Conservation (phyloP, 2,329 filamentous ascomycete genomes). For the Sporothrix pseudoabietina region DNA sequence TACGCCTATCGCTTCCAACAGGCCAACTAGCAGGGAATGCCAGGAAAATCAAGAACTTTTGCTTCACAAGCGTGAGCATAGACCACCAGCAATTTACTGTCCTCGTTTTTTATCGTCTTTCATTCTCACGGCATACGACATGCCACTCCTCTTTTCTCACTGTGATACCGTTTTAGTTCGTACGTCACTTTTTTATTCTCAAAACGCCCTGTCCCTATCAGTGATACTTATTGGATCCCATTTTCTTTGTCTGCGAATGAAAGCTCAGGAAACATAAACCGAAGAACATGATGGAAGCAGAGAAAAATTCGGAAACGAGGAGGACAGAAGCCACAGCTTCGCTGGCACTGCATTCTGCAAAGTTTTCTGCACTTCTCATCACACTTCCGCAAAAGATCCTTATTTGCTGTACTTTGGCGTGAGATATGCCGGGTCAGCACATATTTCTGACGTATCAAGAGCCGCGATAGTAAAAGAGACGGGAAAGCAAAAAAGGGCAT, state of each 20-base stretch:
- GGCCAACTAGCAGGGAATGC: not conserved
- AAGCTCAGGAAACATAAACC: not conserved
- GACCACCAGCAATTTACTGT: slow-evolving; percentile 19
- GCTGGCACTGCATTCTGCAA: slow-evolving; percentile 22
- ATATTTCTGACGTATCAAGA: slow-evolving; percentile 10
- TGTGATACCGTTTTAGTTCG: not conserved
- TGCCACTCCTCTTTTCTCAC: not conserved
- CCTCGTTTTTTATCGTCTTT: not conserved
- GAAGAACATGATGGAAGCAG: not conserved
- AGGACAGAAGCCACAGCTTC: not conserved
- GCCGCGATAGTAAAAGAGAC: not conserved
- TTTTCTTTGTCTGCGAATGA: not conserved
- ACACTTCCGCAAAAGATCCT: not conserved
- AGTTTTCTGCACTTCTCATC: slow-evolving; percentile 21
- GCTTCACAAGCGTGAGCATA: slow-evolving; percentile 9
- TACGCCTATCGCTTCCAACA: not conserved
- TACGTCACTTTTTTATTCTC: not conserved
- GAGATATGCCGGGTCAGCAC: not conserved
- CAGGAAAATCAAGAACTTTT: slow-evolving; percentile 1
- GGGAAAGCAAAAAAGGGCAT: not conserved
- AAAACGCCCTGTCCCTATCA: slow-evolving; percentile 4
- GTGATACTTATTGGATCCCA: not conserved
- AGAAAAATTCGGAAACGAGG: not conserved
- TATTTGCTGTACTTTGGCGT: not conserved
- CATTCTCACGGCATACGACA: slow-evolving; percentile 1